Percentiles rank a stretch among this genome's conserved stretches.
These are phyloP conservation scores for Phalaenopsis equestris DNA, from an alignment of 106 monocot genomes.

Conservation along the genomic window DNA sequence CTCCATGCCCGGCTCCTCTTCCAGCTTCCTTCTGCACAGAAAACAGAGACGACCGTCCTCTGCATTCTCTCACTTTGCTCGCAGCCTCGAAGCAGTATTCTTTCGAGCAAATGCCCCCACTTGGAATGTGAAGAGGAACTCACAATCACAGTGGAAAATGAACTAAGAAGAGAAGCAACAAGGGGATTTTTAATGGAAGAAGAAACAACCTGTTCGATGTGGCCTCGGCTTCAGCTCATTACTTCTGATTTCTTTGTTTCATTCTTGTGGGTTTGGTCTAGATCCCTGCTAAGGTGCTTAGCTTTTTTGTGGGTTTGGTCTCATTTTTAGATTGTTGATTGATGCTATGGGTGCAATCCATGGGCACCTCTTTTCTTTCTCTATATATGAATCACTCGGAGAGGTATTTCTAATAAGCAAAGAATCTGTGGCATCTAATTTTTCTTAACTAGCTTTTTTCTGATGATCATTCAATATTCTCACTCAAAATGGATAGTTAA, in stretches of 20 bases:
- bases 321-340: too few relatives aligned
- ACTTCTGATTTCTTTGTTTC: constrained; percentile 36
- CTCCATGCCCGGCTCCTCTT: too few relatives aligned
- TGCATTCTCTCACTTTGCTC: background rate
- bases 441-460: too few relatives aligned
- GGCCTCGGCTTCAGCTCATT: constrained; percentile 13
- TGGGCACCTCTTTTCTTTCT: too few relatives aligned
- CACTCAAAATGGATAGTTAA: too few relatives aligned
- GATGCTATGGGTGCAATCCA: too few relatives aligned
- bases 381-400: too few relatives aligned
- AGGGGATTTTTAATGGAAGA: background rate
- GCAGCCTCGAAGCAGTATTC: background rate
- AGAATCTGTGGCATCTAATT: too few relatives aligned
- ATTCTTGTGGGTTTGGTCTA: constrained; percentile 49
- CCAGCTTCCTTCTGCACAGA: background rate
- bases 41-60: background rate
- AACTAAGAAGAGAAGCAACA: background rate
- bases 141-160: background rate
- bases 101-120: background rate
- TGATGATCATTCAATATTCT: too few relatives aligned
- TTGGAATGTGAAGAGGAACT: background rate
- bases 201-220: background rate
- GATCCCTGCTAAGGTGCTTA: constrained; percentile 29
- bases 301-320: background rate
- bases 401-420: too few relatives aligned